A percentile compares a stretch with the other conserved stretches of the same genome.
Conservation (phyloP, 345 rosid species). For the Sisymbrium altissimum region DNA sequence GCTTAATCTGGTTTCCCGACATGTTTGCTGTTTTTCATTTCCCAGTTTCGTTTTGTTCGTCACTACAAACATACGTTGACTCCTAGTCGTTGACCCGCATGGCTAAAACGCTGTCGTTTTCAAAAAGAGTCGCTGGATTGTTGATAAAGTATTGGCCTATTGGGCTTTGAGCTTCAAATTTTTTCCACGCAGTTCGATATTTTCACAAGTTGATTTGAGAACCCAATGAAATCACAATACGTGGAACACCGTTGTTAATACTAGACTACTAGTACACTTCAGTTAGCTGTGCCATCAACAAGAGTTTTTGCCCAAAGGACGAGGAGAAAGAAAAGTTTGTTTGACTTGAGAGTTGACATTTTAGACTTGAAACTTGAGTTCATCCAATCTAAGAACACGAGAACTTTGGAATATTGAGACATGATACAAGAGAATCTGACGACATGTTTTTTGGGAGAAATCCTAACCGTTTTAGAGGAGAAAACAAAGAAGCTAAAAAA, state of each 20-base stretch:
- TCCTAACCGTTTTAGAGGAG: background rate
- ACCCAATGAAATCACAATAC: no score
- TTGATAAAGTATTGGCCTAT: no score
- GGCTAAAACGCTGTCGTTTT: background rate
- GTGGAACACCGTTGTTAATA: no score
- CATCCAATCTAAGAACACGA: background rate
- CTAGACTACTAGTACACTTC: no score
- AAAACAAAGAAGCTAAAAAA: background rate
- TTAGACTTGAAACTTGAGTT: background rate
- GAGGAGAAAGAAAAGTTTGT: no score
- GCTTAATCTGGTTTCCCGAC: background rate
- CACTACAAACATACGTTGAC: background rate
- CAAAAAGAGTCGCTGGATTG: no score
- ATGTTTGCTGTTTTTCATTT: slow-evolving; percentile 24
- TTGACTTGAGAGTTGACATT: no score
- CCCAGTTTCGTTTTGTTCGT: background rate
- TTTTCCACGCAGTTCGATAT: no score
- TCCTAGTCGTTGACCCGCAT: background rate
- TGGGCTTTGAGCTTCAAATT: background rate
- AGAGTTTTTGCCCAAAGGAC: no score
- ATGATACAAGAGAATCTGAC: background rate
- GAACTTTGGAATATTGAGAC: background rate
- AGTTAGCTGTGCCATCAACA: no score
- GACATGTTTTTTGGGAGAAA: background rate
- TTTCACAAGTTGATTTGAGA: no score